Evolutionary conservation across 257 asterid genomes (phyloP).

Genomic region (Plantago major): DNA sequence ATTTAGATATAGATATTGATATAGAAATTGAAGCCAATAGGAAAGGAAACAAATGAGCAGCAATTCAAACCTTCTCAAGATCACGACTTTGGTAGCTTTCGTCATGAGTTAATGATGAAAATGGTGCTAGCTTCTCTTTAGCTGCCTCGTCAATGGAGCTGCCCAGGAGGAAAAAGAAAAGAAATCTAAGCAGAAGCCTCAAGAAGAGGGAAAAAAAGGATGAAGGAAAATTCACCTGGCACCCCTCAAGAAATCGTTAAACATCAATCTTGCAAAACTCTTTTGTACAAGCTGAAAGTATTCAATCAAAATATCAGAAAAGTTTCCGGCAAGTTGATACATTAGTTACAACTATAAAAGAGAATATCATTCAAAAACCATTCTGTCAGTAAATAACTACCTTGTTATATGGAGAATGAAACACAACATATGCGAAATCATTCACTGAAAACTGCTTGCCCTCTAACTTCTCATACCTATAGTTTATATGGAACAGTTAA

Average conservation of each 20-base stretch:
- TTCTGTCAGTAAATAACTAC: slow-evolving; percentile 34
- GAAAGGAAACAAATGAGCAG: not conserved
- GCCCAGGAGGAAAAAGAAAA: slow-evolving; percentile 24
- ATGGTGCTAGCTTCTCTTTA: slow-evolving; percentile 66
- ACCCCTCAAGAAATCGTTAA: slow-evolving; percentile 60
- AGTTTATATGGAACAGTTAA: slow-evolving; percentile 17
- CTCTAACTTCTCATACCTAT: slow-evolving; percentile 74
- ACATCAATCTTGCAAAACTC: slow-evolving; percentile 83
- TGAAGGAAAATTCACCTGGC: slow-evolving; percentile 49
- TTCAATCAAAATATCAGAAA: slow-evolving; percentile 11
- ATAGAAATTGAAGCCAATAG: not conserved
- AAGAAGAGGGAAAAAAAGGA: slow-evolving; percentile 15
- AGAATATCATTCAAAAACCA: not conserved
- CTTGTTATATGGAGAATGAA: slow-evolving; percentile 99
- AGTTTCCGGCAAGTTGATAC: not conserved
- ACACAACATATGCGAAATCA: slow-evolving; percentile 79
- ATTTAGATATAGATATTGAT: not conserved
- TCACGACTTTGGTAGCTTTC: slow-evolving; percentile 96
- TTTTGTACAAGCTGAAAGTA: slow-evolving; percentile 94
- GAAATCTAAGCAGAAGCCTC: slow-evolving; percentile 6
- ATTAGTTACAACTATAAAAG: not conserved
- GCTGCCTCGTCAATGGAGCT: slow-evolving; percentile 83
- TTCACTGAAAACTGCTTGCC: slow-evolving; percentile 75
- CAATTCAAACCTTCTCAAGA: slow-evolving; percentile 78
- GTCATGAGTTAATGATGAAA: slow-evolving; percentile 57